phyloP scores from a whole-genome alignment of 345 rosid genomes.

The Luvunga scandens region DNA sequence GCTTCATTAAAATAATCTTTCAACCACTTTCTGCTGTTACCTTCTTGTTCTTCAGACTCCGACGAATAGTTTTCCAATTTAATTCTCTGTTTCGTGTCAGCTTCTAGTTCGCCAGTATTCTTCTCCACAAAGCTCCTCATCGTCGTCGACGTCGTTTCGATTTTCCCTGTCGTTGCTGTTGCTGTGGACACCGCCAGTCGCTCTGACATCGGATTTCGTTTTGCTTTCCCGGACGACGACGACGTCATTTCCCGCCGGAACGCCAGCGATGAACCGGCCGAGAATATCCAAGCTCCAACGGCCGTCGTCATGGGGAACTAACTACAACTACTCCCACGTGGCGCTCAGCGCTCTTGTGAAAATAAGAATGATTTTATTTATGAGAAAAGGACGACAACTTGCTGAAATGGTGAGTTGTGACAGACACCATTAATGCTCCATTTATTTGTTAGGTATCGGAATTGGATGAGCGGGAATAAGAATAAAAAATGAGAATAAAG shows the following conservation, averaged over 20 bases:
- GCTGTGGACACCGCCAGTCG: not conserved
- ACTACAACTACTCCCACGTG: not conserved
- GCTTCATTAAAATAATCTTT: constrained; percentile 43
- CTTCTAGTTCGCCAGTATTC: constrained; percentile 1
- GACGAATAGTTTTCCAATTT: not conserved
- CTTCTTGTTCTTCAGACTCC: constrained; percentile 8
- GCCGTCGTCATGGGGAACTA: constrained; percentile 17
- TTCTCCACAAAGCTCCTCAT: constrained; percentile 6
- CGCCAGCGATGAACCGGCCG: not conserved
- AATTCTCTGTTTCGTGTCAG: not conserved
- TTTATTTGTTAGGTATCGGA: too few relatives aligned
- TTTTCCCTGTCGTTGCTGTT: not conserved
- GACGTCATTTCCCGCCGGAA: not conserved
- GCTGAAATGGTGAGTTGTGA: too few relatives aligned
- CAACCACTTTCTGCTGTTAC: constrained; percentile 22
- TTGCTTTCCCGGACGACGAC: not conserved
- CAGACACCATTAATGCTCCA: too few relatives aligned
- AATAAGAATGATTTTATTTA: too few relatives aligned
- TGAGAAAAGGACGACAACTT: too few relatives aligned
- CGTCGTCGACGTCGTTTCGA: not conserved
- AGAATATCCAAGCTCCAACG: not conserved
- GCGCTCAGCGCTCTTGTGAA: not conserved
- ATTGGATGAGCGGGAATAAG: too few relatives aligned
- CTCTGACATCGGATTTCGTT: not conserved
- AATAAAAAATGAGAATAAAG: too few relatives aligned